phyloP scores from a whole-genome alignment of 2,329 filamentous ascomycete genomes.

The Cadophora sp. region DNA sequence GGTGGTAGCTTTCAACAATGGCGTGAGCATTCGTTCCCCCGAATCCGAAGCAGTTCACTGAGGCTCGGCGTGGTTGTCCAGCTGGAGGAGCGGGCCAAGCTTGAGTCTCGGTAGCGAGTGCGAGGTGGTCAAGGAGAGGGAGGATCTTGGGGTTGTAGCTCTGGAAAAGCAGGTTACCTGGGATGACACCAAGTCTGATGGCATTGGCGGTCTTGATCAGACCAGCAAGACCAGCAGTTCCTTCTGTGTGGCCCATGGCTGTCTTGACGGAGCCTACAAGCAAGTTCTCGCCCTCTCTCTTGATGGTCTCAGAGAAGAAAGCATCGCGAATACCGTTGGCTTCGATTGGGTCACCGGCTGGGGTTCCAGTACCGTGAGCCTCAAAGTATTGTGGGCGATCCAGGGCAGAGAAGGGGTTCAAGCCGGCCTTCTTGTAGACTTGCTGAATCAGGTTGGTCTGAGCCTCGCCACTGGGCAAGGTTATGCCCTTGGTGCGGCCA shows the following conservation, averaged over 20 bases:
- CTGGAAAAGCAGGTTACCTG: slow-evolving; percentile 34
- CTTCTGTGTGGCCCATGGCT: slow-evolving; percentile 41
- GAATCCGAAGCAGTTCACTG: slow-evolving; percentile 41
- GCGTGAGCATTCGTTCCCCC: slow-evolving; percentile 39
- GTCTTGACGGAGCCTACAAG: slow-evolving; percentile 39
- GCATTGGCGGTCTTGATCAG: slow-evolving; percentile 39
- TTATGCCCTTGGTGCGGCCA: slow-evolving; percentile 55
- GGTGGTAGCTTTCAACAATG: slow-evolving; percentile 47
- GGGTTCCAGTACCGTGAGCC: slow-evolving; percentile 36
- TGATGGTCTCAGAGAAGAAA: slow-evolving; percentile 22
- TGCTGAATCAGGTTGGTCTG: slow-evolving; percentile 46
- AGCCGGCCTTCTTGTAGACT: slow-evolving; percentile 52
- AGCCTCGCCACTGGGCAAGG: slow-evolving; percentile 55
- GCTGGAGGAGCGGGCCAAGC: slow-evolving; percentile 31
- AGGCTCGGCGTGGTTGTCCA: slow-evolving; percentile 30
- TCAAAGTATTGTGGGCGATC: slow-evolving; percentile 32
- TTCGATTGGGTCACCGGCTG: slow-evolving; percentile 35
- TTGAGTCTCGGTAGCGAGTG: slow-evolving; percentile 22
- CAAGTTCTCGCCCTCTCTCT: slow-evolving; percentile 19
- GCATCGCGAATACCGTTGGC: slow-evolving; percentile 24
- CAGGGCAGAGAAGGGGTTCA: slow-evolving; percentile 42
- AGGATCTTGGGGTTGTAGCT: slow-evolving; percentile 36
- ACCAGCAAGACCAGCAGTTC: slow-evolving; percentile 35
- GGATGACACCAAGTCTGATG: slow-evolving; percentile 46
- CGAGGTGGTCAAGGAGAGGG: slow-evolving; percentile 28